phyloP scores from a whole-genome alignment of 805 yeast species.

The Vanderwaltozyma tropicalis region DNA sequence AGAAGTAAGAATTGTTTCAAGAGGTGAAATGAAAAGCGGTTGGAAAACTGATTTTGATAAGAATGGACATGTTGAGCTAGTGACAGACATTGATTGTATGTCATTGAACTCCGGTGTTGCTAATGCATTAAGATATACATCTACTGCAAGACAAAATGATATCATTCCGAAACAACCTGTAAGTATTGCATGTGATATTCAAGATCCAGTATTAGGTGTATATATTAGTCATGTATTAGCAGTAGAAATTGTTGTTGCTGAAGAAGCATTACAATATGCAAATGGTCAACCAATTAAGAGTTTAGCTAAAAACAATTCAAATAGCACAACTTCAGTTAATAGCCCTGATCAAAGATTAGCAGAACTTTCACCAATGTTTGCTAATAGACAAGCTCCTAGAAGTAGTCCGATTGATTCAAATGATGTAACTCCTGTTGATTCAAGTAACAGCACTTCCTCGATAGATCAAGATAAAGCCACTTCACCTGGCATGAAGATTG shows the following conservation, averaged over 20 bases:
- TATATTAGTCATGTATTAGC: constrained; percentile 65
- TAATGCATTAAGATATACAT: constrained; percentile 35
- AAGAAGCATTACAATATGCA: constrained; percentile 51
- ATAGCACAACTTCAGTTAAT: not conserved
- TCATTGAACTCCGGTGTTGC: constrained; percentile 45
- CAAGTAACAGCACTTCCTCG: constrained; percentile 3
- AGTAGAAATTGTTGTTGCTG: constrained; percentile 89
- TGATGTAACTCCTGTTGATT: constrained; percentile 10
- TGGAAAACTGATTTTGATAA: constrained; percentile 90
- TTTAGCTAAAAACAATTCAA: not conserved
- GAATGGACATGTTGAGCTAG: constrained; percentile 69
- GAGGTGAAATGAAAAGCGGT: constrained; percentile 79
- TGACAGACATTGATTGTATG: constrained; percentile 57
- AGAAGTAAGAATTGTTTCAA: constrained; percentile 60
- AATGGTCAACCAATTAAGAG: constrained; percentile 23
- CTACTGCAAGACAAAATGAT: constrained; percentile 28
- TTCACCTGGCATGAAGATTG: constrained; percentile 13
- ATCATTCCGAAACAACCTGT: constrained; percentile 18
- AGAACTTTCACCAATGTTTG: constrained; percentile 35
- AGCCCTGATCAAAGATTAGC: constrained; percentile 33
- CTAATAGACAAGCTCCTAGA: constrained; percentile 25
- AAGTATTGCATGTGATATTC: constrained; percentile 68
- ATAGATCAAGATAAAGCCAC: not conserved
- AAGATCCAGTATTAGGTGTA: constrained; percentile 72
- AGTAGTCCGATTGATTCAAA: constrained; percentile 15